Evolutionary conservation across 1,139 yeast species (phyloP).

Genomic region (Kluyveromyces sp.): DNA sequence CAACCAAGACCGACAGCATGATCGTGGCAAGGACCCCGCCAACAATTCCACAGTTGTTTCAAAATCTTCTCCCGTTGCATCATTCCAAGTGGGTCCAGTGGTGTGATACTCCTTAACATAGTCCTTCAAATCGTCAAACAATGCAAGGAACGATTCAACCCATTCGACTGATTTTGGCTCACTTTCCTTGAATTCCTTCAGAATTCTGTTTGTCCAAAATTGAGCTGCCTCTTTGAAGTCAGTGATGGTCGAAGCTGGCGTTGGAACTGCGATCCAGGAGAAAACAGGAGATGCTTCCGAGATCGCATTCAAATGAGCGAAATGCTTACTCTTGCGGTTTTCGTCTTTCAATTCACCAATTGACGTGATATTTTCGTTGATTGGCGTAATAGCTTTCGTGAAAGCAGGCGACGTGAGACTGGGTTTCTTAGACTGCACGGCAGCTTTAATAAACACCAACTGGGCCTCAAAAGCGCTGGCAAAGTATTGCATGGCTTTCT

Average conservation of each 20-base stretch:
- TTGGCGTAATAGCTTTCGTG: slow-evolving; percentile 56
- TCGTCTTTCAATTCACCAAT: slow-evolving; percentile 64
- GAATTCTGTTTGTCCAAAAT: slow-evolving; percentile 86
- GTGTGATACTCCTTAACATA: slow-evolving; percentile 74
- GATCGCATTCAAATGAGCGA: slow-evolving; percentile 71
- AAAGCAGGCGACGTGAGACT: slow-evolving; percentile 48
- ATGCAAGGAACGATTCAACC: slow-evolving; percentile 59
- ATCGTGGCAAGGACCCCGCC: too few relatives aligned
- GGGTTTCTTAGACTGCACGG: slow-evolving; percentile 59
- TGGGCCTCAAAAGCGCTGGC: slow-evolving; percentile 57
- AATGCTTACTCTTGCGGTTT: slow-evolving; percentile 58
- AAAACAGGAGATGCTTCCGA: slow-evolving; percentile 86
- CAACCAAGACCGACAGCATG: too few relatives aligned
- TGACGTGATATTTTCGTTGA: slow-evolving; percentile 52
- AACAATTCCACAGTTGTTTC: too few relatives aligned
- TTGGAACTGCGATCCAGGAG: slow-evolving; percentile 79
- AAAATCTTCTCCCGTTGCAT: slow-evolving; percentile 44
- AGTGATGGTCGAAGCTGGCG: slow-evolving; percentile 61
- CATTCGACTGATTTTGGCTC: slow-evolving; percentile 68
- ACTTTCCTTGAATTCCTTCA: slow-evolving; percentile 72
- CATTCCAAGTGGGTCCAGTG: slow-evolving; percentile 77
- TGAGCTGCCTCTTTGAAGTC: slow-evolving; percentile 89
- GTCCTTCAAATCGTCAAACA: slow-evolving; percentile 61
- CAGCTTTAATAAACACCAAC: slow-evolving; percentile 51
- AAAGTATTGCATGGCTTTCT: slow-evolving; percentile 51